Conservation (phyloP, 192 early-diverging fungal genomes). For the Obelidium mucronatum region DNA sequence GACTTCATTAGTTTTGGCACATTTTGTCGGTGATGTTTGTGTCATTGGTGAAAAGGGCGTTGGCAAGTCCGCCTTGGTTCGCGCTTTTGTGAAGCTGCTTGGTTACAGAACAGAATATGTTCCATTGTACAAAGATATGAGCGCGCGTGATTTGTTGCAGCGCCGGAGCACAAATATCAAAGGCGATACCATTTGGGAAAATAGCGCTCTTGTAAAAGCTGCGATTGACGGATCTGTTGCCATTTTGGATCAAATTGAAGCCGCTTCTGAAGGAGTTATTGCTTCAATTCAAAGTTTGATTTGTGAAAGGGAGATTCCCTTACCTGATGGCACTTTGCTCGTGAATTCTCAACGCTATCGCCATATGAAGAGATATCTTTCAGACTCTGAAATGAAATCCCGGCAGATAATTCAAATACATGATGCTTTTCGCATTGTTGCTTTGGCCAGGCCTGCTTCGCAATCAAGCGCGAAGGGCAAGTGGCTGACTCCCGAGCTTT, state of each 20-base stretch:
- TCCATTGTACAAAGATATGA: slow-evolving; percentile 81
- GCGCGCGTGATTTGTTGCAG: slow-evolving; percentile 79
- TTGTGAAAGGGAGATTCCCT: slow-evolving; percentile 69
- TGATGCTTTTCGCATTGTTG: slow-evolving; percentile 79
- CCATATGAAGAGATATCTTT: slow-evolving; percentile 46
- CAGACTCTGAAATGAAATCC: slow-evolving; percentile 55
- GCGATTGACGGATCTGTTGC: slow-evolving; percentile 76
- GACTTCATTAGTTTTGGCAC: slow-evolving; percentile 44
- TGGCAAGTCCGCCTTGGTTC: slow-evolving; percentile 73
- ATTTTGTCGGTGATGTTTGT: slow-evolving; percentile 64
- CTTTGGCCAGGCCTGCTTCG: slow-evolving; percentile 68
- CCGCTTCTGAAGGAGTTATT: slow-evolving; percentile 73
- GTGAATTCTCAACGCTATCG: slow-evolving; percentile 31
- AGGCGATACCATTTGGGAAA: slow-evolving; percentile 80
- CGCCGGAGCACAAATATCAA: slow-evolving; percentile 71
- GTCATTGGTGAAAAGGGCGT: slow-evolving; percentile 77
- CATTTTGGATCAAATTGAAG: slow-evolving; percentile 77
- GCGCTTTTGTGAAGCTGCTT: slow-evolving; percentile 62
- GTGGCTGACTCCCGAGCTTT: slow-evolving; percentile 77
- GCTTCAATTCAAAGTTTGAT: slow-evolving; percentile 70
- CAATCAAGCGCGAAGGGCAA: slow-evolving; percentile 54
- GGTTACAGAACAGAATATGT: slow-evolving; percentile 74
- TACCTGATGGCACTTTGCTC: slow-evolving; percentile 70
- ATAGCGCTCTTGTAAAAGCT: slow-evolving; percentile 74
- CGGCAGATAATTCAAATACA: slow-evolving; percentile 67